Evolutionary conservation across 1,139 yeast genomes (phyloP), one percentile per base, ranked within the genome.

Genomic region (Lodderomyces margitis): DNA sequence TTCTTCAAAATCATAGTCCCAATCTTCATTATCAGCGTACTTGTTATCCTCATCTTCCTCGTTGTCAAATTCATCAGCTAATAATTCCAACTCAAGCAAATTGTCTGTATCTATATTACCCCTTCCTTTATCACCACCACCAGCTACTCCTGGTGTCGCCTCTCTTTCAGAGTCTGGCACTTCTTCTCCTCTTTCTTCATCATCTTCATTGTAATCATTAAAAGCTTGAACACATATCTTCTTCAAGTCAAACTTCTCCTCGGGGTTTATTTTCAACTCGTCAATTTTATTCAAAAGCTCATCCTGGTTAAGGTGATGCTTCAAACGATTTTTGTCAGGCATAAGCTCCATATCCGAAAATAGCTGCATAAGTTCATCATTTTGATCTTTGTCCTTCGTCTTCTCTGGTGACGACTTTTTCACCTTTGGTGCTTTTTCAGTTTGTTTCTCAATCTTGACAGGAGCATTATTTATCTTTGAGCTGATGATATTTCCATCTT

Each of bases 401-500:
- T 44, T 43, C 3, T 39, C 41, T 25, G 32, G 17, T 32, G 21
- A 14, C 32, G 31, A 21, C 6, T 25, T 20, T 14, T 16, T 15
- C 15, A 21, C 34, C 12, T 28, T 35, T 37, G 25, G 12, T 28
- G 19, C 7, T 3, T 11, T 12, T 19, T 12, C n/a, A 10, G 19
- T 11, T 9, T 19, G 10, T 11, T 28, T 19, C 5, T 36, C 23
- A 27, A 17, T 24, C 9, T 34, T 37, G 14, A 36, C 17, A 2
- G 44, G 34, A 11, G n/a, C 30, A 37, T 63, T 53, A 40, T 64
- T 66, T 5, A 68, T 42, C 19, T 67, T 64, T 9, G 73, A 66
- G 12, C 50, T 58, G 0, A 83, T 56, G 1, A 88, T 71, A 48
- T 84, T 80, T 0, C 81, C 96, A 10, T 85, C 81, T 1, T 86